Evolutionary conservation across 2,329 filamentous ascomycete species (phyloP).

Genomic region (Fusarium graminum): DNA sequence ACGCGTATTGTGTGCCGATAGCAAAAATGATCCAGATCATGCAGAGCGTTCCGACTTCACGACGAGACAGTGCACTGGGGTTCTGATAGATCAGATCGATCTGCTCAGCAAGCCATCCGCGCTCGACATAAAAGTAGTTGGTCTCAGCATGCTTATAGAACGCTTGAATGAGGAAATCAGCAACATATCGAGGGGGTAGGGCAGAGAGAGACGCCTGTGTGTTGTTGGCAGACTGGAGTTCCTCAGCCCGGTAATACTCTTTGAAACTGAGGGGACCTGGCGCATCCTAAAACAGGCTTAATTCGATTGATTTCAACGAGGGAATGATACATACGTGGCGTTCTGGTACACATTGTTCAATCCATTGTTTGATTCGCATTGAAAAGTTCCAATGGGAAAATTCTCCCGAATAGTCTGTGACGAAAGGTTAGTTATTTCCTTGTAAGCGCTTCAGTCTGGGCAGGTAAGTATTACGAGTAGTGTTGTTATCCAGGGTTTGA

Average conservation of each 20-base stretch:
- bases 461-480: constrained; percentile 53
- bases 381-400: constrained; percentile 68
- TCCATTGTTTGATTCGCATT: constrained; percentile 63
- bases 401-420: constrained; percentile 63
- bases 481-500: constrained; percentile 58
- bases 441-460: constrained; percentile 3
- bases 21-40: constrained; percentile 63
- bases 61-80: constrained; percentile 54
- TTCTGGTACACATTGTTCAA: constrained; percentile 57
- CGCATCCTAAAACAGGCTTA: constrained; percentile 41
- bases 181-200: constrained; percentile 61
- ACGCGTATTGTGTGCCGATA: constrained; percentile 65
- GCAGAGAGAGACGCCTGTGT: constrained; percentile 56
- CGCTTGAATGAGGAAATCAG: constrained; percentile 60
- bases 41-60: constrained; percentile 59
- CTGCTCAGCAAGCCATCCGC: constrained; percentile 57
- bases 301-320: constrained; percentile 6
- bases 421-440: constrained; percentile 20
- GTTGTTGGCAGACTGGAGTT: constrained; percentile 58
- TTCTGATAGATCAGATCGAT: constrained; percentile 59
- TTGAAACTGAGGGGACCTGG: constrained; percentile 52
- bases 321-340: constrained; percentile 47
- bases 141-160: constrained; percentile 64
- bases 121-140: constrained; percentile 63
- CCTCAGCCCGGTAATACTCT: constrained; percentile 61